phyloP scores from a whole-genome alignment of 1,284 basidiomycete species.

The Melampsora abietis-canadensis region DNA sequence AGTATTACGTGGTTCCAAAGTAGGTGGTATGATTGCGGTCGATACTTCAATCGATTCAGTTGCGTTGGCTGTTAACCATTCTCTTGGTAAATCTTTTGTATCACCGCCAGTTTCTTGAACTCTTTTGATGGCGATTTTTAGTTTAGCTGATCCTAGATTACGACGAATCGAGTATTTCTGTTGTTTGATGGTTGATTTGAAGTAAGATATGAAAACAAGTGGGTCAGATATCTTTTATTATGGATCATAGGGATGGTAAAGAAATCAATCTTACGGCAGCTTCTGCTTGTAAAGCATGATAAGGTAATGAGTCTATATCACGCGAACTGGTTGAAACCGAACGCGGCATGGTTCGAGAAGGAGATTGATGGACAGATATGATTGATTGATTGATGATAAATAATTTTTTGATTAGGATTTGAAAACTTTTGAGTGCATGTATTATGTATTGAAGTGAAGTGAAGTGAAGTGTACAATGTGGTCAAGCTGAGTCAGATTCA shows the following conservation, averaged over 20 bases:
- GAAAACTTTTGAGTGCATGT: too few relatives aligned
- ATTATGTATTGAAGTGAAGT: too few relatives aligned
- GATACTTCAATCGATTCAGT: background rate
- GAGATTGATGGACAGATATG: too few relatives aligned
- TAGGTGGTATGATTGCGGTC: background rate
- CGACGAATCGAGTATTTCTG: slow-evolving; percentile 40
- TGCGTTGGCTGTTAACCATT: slow-evolving; percentile 30
- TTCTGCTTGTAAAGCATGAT: slow-evolving; percentile 38
- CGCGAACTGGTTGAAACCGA: background rate
- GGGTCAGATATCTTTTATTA: too few relatives aligned
- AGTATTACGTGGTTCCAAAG: background rate
- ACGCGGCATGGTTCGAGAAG: background rate
- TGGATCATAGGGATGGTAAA: too few relatives aligned
- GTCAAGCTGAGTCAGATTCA: too few relatives aligned
- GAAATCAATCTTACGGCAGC: slow-evolving; percentile 23
- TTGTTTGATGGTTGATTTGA: background rate
- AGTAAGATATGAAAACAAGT: background rate
- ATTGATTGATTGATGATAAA: too few relatives aligned
- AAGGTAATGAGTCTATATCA: slow-evolving; percentile 31
- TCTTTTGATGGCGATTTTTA: slow-evolving; percentile 20
- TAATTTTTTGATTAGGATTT: too few relatives aligned
- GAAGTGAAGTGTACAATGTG: too few relatives aligned
- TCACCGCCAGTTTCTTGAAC: slow-evolving; percentile 3
- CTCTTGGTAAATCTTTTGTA: slow-evolving; percentile 3
- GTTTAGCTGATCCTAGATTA: slow-evolving; percentile 26